Evolutionary conservation across 768 basidiomycete genomes (phyloP), one percentile per base, ranked within the genome.

Genomic region (Cystofilobasidium capitatum): DNA sequence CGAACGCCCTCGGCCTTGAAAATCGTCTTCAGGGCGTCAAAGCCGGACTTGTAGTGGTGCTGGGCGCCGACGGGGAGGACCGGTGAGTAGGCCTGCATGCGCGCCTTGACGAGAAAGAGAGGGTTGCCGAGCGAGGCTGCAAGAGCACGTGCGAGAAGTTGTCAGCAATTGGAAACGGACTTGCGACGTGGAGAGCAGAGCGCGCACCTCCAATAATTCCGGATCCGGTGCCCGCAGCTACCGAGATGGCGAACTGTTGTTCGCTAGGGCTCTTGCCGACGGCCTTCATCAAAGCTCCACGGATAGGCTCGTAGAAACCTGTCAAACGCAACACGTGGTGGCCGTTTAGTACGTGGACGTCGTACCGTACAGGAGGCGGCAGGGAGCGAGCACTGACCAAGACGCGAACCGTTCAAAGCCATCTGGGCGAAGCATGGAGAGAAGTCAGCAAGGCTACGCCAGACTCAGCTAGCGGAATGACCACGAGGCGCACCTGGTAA

Each of bases 31-130:
- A 99, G 78, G 0, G 92, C 96, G 73, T 94, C 81, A 64, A 87
- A 84, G 0, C 89, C 87, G 71, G 77, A 87, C 72, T 86, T 89
- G 80, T 99, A 99, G 72, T 89, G 75, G 76, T 92, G 94, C 74
- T 99, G 96, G 12, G 91, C 82, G 66, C 96, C 96, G 62, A 99
- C 90, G 10, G 96, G 94, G 14, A 97, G 81, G 45, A 86, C 84
- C 9, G 94, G 92, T 0, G 93, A 98, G 78, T 91, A 99, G 35
- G 96, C 96, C 87, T 99, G 96, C 88, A 99, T 97, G 54, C 96
- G 85, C 7, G 96, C 96, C 79, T 99, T 99, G 75, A 99, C 85
- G 65, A 99, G 80, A 78, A 96, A 99, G 16, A 96, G 79, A 0
- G 92, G 92, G 76, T 90, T 94, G 47, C 91, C 92, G 49, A 92